Evolutionary conservation across 306 rosid species (phyloP).

Genomic region (Biancaea sappan): DNA sequence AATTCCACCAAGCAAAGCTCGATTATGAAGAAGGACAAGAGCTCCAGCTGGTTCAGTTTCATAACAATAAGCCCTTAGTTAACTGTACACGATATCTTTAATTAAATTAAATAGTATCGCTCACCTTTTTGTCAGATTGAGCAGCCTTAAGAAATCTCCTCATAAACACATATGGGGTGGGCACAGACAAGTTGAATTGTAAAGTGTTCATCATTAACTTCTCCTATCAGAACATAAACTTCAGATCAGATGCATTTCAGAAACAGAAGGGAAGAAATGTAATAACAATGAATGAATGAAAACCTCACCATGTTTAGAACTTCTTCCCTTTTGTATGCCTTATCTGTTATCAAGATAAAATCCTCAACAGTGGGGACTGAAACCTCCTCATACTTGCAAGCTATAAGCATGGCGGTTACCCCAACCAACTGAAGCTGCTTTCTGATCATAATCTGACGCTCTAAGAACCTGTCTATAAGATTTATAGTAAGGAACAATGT

Average conservation of each 20-base stretch:
- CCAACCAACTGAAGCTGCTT: constrained; percentile 54
- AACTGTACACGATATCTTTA: neutral
- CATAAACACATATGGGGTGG: constrained; percentile 51
- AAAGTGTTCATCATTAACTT: constrained; percentile 48
- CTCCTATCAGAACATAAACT: constrained; percentile 41
- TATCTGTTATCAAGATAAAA: constrained; percentile 46
- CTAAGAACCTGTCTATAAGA: constrained; percentile 51
- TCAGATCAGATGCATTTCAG: constrained; percentile 23
- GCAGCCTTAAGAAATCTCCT: constrained; percentile 51
- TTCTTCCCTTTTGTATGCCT: constrained; percentile 47
- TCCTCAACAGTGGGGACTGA: constrained; percentile 49
- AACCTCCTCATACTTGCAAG: constrained; percentile 58
- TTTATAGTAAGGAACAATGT: constrained; percentile 49
- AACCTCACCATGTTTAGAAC: constrained; percentile 41
- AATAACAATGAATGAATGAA: neutral
- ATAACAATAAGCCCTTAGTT: neutral
- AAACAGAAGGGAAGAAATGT: constrained; percentile 6
- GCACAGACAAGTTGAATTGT: constrained; percentile 47
- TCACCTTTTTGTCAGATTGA: constrained; percentile 44
- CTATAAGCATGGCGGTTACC: constrained; percentile 48
- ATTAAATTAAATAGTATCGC: neutral
- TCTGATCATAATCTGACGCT: constrained; percentile 38
- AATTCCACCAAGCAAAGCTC: constrained; percentile 83
- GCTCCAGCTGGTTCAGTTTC: constrained; percentile 61
- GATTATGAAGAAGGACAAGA: constrained; percentile 73